Percentiles rank a stretch among this genome's conserved stretches.
Conservation (phyloP, 495 filamentous ascomycete species). For the Tuber borchii region DNA sequence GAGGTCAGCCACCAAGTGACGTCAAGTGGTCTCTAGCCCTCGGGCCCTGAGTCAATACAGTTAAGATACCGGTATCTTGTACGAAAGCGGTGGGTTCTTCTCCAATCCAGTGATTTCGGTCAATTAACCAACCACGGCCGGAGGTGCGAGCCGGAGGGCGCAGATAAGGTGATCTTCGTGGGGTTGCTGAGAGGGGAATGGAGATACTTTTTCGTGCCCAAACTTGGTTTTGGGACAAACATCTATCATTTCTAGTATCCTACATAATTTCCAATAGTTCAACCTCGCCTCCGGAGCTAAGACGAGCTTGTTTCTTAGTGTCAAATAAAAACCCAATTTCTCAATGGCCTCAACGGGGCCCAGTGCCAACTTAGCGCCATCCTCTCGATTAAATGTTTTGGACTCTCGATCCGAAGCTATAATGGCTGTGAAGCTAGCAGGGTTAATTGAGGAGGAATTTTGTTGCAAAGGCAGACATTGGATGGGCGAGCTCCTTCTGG, state of each 20-base stretch:
- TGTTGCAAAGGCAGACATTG: not conserved
- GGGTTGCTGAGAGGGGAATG: not conserved
- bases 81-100: not conserved
- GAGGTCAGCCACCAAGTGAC: conserved; percentile 3
- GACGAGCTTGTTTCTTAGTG: not conserved
- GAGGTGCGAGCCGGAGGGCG: not conserved
- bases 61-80: not conserved
- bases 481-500: not conserved
- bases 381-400: not conserved
- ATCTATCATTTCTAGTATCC: not conserved
- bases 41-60: not conserved
- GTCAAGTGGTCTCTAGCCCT: not conserved
- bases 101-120: not conserved
- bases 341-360: not conserved
- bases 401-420: conserved; percentile 1
- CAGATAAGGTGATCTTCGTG: not conserved
- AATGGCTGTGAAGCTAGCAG: conserved; percentile 3
- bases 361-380: not conserved
- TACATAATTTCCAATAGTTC: not conserved
- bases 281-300: not conserved
- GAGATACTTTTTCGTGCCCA: not conserved
- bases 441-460: not conserved
- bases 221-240: not conserved
- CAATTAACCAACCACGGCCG: not conserved
- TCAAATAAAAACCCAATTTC: not conserved